Evolutionary conservation across 2,329 filamentous ascomycete genomes (phyloP), one percentile per base, ranked within the genome.

Genomic region (Trichoderma semiorbis): DNA sequence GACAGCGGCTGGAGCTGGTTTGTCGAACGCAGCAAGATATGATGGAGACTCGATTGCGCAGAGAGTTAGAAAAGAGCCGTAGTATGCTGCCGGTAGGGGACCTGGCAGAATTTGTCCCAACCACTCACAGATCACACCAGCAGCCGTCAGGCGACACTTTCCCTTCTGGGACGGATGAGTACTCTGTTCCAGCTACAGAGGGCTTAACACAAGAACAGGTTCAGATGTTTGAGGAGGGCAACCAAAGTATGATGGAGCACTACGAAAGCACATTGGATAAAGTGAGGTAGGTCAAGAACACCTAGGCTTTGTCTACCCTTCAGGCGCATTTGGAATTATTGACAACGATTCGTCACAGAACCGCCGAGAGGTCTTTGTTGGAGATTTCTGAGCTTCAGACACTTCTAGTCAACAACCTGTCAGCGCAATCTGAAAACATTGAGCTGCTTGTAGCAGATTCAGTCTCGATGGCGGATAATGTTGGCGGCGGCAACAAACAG

Each of bases 241-340:
- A 98, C 79, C 91, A 94, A 81, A 91, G 93, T 74, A 94, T 99
- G 91, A 86, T 98, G 76, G 93, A 92, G 81, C 93, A 97, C 81
- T 97, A 97, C 81, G 94, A 98, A 81, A 94, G 92, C 82, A 94
- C 93, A n/a, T 84, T 98, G 79, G 92, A 95, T 81, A 96, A 98
- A 87, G 94, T 98, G 75, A 93, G 92, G 93, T 97, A 88, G 69
- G 92, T 87, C 14, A 36, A 26, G 18, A 36, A 18, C 26, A 53
- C 39, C 18, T 50, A 12, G 47, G n/a, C 16, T 64, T 16, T 50
- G 14, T 28, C 34, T 18, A 18, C 24, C 10, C 1, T n/a, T 16
- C 6, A 30, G 53, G 3, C 7, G 36, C 12, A 3, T 8, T 34
- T 16, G 26, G 36, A 12, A 34, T 34, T 18, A 32, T 63, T 73